Conservation (phyloP, 2,329 filamentous ascomycete species). For the Ilyonectria destructans region DNA sequence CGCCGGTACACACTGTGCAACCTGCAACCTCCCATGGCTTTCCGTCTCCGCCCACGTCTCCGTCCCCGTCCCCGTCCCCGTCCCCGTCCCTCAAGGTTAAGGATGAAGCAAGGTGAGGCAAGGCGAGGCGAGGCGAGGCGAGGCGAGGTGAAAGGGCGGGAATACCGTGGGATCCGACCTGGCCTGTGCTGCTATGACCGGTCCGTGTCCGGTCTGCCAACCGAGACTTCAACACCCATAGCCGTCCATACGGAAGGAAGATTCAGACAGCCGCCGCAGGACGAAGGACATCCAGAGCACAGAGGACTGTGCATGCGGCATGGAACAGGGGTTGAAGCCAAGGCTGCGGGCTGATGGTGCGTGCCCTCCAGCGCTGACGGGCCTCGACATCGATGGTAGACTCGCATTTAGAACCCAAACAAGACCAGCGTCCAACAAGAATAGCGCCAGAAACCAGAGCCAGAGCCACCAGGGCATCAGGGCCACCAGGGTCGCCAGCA, state of each 20-base stretch:
- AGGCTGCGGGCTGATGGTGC: conserved; percentile 20
- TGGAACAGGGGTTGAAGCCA: conserved; percentile 19
- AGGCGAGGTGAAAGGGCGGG: conserved; percentile 16
- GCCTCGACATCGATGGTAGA: conserved; percentile 1
- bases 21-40: neutral
- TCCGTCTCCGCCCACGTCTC: neutral
- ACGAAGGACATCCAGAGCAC: neutral
- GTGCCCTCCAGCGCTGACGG: conserved; percentile 22
- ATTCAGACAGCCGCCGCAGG: neutral
- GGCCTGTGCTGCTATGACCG: conserved; percentile 8
- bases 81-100: conserved; percentile 6
- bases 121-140: conserved; percentile 20
- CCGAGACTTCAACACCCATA: conserved; percentile 11
- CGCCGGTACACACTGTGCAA: conserved; percentile 18
- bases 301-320: conserved; percentile 1
- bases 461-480: conserved; percentile 12
- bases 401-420: conserved; percentile 28
- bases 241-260: conserved; percentile 6
- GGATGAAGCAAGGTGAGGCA: conserved; percentile 20
- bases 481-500: conserved; percentile 15
- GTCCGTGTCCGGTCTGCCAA: conserved; percentile 17
- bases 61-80: neutral
- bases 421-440: conserved; percentile 22
- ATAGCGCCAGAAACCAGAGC: conserved; percentile 21
- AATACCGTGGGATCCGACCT: conserved; percentile 5